These are phyloP conservation scores for Persicaria tinctoria DNA, from an alignment of 148 eudicot genomes.

Conservation along the genomic window DNA sequence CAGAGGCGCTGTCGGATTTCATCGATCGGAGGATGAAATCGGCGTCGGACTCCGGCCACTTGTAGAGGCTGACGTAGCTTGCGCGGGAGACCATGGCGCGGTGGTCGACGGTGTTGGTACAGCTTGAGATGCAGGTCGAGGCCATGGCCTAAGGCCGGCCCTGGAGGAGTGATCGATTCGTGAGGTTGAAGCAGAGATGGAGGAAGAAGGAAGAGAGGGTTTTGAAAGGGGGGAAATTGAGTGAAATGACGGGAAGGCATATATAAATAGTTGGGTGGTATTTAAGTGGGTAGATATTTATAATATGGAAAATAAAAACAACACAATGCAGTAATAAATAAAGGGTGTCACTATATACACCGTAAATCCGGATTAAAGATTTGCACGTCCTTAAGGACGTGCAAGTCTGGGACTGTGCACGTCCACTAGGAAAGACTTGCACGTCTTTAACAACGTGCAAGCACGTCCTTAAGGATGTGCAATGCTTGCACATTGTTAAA, in stretches of 20 bases:
- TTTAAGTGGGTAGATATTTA: background rate
- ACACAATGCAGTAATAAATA: too few relatives aligned
- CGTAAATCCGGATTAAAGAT: too few relatives aligned
- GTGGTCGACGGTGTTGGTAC: constrained; percentile 17
- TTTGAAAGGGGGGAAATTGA: background rate
- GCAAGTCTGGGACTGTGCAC: too few relatives aligned
- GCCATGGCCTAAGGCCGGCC: constrained; percentile 24
- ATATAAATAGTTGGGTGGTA: background rate
- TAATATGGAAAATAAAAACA: too few relatives aligned
- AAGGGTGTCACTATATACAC: too few relatives aligned
- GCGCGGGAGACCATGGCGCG: constrained; percentile 18
- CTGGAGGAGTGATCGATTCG: background rate
- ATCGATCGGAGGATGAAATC: constrained; percentile 33
- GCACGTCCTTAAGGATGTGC: too few relatives aligned
- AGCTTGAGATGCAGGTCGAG: constrained; percentile 48
- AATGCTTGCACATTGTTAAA: too few relatives aligned
- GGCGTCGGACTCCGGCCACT: constrained; percentile 40
- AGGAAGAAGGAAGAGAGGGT: background rate
- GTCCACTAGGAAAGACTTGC: too few relatives aligned
- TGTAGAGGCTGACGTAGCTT: constrained; percentile 36
- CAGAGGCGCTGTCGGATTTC: background rate
- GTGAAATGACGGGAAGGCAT: background rate
- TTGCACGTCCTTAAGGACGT: too few relatives aligned
- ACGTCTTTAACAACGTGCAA: too few relatives aligned
- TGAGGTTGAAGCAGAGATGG: background rate